Conservation (phyloP, 2,329 filamentous ascomycete genomes). For the Pseudocercospora vitis region DNA sequence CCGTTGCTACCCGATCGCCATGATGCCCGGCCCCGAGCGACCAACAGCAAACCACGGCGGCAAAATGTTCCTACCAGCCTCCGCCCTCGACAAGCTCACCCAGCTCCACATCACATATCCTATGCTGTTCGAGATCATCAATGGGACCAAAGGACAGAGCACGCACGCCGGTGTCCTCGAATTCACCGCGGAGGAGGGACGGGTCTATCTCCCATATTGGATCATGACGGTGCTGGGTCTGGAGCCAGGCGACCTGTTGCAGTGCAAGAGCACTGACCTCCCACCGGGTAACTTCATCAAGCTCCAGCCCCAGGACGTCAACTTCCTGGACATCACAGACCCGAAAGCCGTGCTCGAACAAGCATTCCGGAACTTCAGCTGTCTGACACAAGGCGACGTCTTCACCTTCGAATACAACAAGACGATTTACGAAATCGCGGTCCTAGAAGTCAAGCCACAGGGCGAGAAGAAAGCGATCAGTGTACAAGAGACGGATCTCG, state of each 20-base stretch:
- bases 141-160: constrained; percentile 74
- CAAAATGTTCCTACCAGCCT: constrained; percentile 96
- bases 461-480: constrained; percentile 81
- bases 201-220: constrained; percentile 95
- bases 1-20: constrained; percentile 90
- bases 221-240: constrained; percentile 90
- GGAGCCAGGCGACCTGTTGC: constrained; percentile 89
- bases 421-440: constrained; percentile 86
- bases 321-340: constrained; percentile 95
- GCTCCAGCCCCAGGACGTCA: constrained; percentile 87
- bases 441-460: constrained; percentile 88
- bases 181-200: constrained; percentile 95
- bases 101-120: constrained; percentile 95
- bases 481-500: constrained; percentile 93
- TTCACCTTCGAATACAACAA: constrained; percentile 98
- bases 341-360: constrained; percentile 96
- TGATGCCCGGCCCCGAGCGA: constrained; percentile 87
- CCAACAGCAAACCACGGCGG: constrained; percentile 92
- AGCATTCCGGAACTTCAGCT: constrained; percentile 92
- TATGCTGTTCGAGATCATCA: constrained; percentile 93
- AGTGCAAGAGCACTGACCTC: constrained; percentile 92
- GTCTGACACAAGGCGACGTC: constrained; percentile 86
- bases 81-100: constrained; percentile 93
- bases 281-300: constrained; percentile 92
- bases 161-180: constrained; percentile 95